Evolutionary conservation across 805 yeast genomes (phyloP), one percentile per base, ranked within the genome.

Genomic region (Candida peoriensis): DNA sequence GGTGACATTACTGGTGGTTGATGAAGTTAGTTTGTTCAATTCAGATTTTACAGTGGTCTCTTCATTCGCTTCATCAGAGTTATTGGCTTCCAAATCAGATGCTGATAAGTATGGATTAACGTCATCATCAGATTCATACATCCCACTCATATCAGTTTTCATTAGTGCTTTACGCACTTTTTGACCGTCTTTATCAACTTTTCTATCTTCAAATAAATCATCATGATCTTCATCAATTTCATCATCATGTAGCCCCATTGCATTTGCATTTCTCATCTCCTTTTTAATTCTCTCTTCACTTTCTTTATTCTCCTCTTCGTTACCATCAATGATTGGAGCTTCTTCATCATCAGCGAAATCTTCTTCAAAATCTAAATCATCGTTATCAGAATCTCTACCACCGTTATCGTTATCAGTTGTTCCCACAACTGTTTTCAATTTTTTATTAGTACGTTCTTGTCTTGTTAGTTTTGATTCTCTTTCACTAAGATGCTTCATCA

Each of bases 261-360:
- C 84, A 34, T 80, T 81, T 2, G 95, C 95, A 44, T 78, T 74
- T 39, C 81, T 63, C 95, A 84, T 85, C 57, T 86, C 95, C 44
- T 72, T 78, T 57, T 85, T 87, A 55, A 86, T 80, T 49, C 84
- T 79, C 46, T 71, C 75, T 59, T 93, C 96, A 33, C 88, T 83
- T 43, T 87, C 83, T 57, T 83, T 88, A 57, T 86, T 84, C 54
- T 93, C 97, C 52, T 93, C 96, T 54, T 90, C 97, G 42, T 89
- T 70, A 30, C 96, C 96, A 52, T 90, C 97, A 70, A 90, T 77
- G 39, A 93, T 84, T 20, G 98, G 98, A 2, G 97, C 97, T 57
- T 90, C 98, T 63, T 93, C 98, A 58, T 93, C 98, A 59, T 93
- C 98, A 19, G 93, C 97, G 61, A 93, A 93, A 57, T 89, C 97